Evolutionary conservation across 805 yeast genomes (phyloP).

Genomic region (Ogataea nonfermentans): DNA sequence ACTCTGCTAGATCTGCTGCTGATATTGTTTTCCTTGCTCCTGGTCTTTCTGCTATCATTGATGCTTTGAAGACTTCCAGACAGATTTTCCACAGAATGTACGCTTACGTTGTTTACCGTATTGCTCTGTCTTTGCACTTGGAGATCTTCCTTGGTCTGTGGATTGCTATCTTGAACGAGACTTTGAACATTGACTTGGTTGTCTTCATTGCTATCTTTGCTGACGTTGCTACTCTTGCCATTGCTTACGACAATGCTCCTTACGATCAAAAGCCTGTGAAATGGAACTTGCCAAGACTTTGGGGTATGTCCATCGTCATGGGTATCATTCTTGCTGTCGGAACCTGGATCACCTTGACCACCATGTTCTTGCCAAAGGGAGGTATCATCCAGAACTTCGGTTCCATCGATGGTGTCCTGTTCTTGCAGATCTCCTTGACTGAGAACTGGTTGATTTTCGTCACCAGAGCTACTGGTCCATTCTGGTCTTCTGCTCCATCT

Average conservation of each 20-base stretch:
- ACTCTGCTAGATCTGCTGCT: slow-evolving; percentile 96
- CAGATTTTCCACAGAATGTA: slow-evolving; percentile 99
- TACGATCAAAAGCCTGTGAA: slow-evolving; percentile 89
- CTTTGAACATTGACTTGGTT: slow-evolving; percentile 85
- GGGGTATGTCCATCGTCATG: slow-evolving; percentile 92
- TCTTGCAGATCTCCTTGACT: slow-evolving; percentile 91
- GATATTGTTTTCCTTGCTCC: slow-evolving; percentile 95
- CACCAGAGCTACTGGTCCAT: slow-evolving; percentile 96
- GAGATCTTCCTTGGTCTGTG: slow-evolving; percentile 93
- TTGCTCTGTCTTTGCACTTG: slow-evolving; percentile 91
- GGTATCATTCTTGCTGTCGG: slow-evolving; percentile 87
- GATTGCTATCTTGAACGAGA: slow-evolving; percentile 89
- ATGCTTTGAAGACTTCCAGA: slow-evolving; percentile 91
- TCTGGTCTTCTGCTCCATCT: slow-evolving; percentile 95
- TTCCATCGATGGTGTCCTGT: slow-evolving; percentile 87
- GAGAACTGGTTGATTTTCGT: slow-evolving; percentile 97
- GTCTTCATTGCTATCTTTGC: slow-evolving; percentile 97
- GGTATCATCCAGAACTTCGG: slow-evolving; percentile 97
- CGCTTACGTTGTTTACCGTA: slow-evolving; percentile 97
- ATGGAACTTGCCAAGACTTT: slow-evolving; percentile 95
- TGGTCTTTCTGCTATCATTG: slow-evolving; percentile 92
- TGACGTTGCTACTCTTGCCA: slow-evolving; percentile 95
- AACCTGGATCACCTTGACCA: slow-evolving; percentile 92
- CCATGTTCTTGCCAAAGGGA: slow-evolving; percentile 87
- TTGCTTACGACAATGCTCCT: slow-evolving; percentile 97